phyloP scores from a whole-genome alignment of 2,329 filamentous ascomycete species.

The Verticillium albo-atrum region DNA sequence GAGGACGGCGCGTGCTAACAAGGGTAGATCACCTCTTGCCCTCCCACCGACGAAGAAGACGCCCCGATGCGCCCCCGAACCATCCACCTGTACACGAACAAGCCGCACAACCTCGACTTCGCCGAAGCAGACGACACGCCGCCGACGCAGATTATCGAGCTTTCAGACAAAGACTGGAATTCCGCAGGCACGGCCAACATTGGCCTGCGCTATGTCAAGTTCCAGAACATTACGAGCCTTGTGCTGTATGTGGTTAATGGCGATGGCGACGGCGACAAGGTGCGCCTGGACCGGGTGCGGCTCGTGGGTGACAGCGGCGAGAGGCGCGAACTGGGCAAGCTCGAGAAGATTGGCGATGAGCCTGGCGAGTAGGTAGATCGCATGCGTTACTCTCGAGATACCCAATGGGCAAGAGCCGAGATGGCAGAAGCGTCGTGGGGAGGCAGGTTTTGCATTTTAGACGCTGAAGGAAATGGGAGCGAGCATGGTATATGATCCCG shows the following conservation, averaged over 20 bases:
- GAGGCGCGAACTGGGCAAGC: conserved; percentile 88
- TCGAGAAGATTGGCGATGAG: conserved; percentile 90
- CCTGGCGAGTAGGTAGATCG: conserved; percentile 45
- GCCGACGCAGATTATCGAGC: conserved; percentile 73
- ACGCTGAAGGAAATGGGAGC: not conserved
- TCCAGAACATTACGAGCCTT: conserved; percentile 86
- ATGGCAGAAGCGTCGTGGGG: not conserved
- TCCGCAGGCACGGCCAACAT: conserved; percentile 68
- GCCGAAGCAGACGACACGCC: conserved; percentile 87
- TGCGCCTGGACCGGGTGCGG: conserved; percentile 73
- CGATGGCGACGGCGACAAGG: conserved; percentile 77
- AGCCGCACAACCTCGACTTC: conserved; percentile 86
- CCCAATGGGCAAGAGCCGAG: not conserved
- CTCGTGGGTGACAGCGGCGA: conserved; percentile 87
- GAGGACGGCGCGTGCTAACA: conserved; percentile 10
- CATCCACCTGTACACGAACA: conserved; percentile 83
- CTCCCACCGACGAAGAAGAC: conserved; percentile 66
- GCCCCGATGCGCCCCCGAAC: conserved; percentile 75
- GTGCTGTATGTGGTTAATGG: conserved; percentile 87
- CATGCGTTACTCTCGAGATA: not conserved
- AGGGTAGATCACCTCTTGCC: conserved; percentile 73
- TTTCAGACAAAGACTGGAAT: conserved; percentile 78
- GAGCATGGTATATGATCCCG: not conserved
- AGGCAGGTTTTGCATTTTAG: not conserved
- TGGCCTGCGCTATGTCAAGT: conserved; percentile 86